Base-by-base conservation (phyloP, 2,329 filamentous ascomycete genomes). In the Delphinella strobiligena region DNA sequence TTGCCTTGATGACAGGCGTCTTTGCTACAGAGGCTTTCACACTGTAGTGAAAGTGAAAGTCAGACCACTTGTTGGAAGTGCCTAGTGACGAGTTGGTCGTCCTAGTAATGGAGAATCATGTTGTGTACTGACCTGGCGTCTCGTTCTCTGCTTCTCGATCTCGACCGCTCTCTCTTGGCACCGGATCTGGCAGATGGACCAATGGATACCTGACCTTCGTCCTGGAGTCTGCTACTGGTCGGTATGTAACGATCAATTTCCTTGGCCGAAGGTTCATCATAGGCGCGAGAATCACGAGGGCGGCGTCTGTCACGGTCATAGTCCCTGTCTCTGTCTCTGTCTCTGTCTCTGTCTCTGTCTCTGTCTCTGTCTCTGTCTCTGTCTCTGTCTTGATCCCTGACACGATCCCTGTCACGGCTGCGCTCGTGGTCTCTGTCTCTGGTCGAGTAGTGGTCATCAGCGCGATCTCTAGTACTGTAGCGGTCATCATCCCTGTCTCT, bases 211-310 rank as follows among this genome's bases (percentile, higher is more conserved):
- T 33, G 9, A 2, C 31, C n/a, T 9, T 14, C 15, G 8, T 14
- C 31, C 3, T 5, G 7, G 9, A 14, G 16, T 17, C 31, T 2
- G 37, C 48, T 45, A 19, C 57, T 54, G 18, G 59, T 55, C 33
- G 61, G 61, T 4, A 62, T 52, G 41, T 62, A 62, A 5, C 61
- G 53, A 49, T 63, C 61, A 33, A 62, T 61, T 4, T 58, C 48
- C 19, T 50, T 50, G 38, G 52, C 55, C 3, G 51, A 43, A 33
- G 50, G 51, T 19, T 54, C 48, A 14, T 52, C 51, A 31, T 54
- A 44, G 22, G 57, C 54, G 4, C 52, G 46, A 27, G 22, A 7
- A 19, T 58, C 54, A 4, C 52, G 46, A 27, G 22, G 7, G 7
- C 39, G 39, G 33, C 29, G 34, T 2, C 39, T 34, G 15, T 52